Base-by-base conservation (phyloP, 306 rosid species). In the Quercus ilex region DNA sequence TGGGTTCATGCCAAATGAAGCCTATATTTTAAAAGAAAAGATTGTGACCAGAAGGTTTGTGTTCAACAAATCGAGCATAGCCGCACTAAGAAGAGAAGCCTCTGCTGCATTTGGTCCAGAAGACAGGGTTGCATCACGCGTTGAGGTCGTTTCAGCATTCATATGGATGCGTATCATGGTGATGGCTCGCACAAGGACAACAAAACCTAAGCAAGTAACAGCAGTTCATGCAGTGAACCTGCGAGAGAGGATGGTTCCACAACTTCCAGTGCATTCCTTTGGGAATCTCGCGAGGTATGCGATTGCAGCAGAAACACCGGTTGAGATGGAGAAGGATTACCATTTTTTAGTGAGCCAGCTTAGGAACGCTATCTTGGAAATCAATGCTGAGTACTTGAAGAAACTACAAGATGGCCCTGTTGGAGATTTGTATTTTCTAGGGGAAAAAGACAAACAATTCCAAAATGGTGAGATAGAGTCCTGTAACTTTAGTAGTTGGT, bases 171-270 rank as follows among this genome's bases (percentile, higher is more conserved):
- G 56, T 13, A 21, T 77, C 67, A 49, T 59, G 38, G 70, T 35
- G 5, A 3, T 55, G 13, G 18, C 33, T 1, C 21, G 13, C 5
- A 11, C 5, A 4, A 28, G 35, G 35, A 4, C 35, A 19, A 3
- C 62, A 26, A 2, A 17, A 17, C 4, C 0, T 33, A 14, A 71
- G 17, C 21, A 30, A 3, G 76, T 76, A 15, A 21, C 41, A 73
- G 28, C 67, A 62, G 3, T 53, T 21, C 87, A 71, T 14, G 81
- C 73, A 0, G 81, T 80, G 68, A 71, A 80, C 64, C 17, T 84
- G 35, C 78, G 81, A 0, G n/a, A 53, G 11, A 51, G 78, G 49
- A 41, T 79, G 78, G 38, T 10, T 0, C 74, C 81, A 8, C 60
- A 74, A 5, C 15, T 76, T 28, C 30, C 78, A 6, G 20, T 38